Conservation (phyloP, 768 basidiomycete species). For the Filobasidium floriforme region DNA sequence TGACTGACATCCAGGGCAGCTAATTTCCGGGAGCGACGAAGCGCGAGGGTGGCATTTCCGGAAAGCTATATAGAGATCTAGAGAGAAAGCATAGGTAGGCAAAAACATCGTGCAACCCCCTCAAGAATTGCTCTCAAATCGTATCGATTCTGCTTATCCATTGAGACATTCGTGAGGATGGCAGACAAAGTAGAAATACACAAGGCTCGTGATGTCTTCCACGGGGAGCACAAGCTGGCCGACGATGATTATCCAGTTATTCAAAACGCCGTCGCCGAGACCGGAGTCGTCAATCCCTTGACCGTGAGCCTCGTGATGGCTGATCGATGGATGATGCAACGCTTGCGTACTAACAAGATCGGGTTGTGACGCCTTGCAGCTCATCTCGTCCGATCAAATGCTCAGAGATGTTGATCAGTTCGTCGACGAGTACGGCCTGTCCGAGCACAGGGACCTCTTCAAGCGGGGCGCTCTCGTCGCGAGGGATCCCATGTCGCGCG, state of each 20-base stretch:
- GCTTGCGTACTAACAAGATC: not conserved
- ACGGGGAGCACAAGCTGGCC: no score
- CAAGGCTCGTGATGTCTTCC: no score
- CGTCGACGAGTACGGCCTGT: constrained; percentile 26
- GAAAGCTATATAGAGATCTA: no score
- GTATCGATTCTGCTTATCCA: no score
- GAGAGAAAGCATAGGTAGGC: no score
- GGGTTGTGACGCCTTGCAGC: not conserved
- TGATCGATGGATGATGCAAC: not conserved
- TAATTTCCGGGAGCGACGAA: no score
- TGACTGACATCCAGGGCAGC: no score
- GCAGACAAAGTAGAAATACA: no score
- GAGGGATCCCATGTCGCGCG: constrained; percentile 30
- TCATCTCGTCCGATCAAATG: constrained; percentile 11
- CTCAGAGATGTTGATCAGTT: constrained; percentile 28
- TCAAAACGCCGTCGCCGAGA: not conserved
- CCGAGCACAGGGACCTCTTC: constrained; percentile 25
- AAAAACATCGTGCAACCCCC: no score
- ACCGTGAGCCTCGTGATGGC: not conserved
- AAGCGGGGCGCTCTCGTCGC: constrained; percentile 36
- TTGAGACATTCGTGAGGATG: no score
- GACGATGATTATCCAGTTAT: not conserved
- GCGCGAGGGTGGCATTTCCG: no score
- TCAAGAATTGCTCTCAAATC: no score
- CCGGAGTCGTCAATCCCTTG: not conserved